Evolutionary conservation across 2,329 filamentous ascomycete species (phyloP).

Genomic region (Didymella exigua): DNA sequence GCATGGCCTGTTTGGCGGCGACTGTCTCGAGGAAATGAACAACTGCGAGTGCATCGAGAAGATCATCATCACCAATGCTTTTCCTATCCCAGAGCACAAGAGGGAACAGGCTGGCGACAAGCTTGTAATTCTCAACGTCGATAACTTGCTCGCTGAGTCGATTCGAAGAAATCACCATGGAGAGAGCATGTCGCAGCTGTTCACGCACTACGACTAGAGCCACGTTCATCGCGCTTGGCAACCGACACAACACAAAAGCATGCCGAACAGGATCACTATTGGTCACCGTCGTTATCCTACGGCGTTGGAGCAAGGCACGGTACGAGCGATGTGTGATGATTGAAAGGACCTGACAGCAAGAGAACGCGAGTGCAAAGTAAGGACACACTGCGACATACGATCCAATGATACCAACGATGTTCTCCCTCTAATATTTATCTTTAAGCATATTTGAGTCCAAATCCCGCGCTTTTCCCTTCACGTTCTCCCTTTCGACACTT

Average conservation of each 20-base stretch:
- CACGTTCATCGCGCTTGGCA: neutral
- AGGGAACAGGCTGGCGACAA: constrained; percentile 72
- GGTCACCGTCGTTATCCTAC: neutral
- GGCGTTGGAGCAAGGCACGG: neutral
- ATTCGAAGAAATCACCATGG: constrained; percentile 97
- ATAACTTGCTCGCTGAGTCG: constrained; percentile 84
- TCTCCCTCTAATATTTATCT: neutral
- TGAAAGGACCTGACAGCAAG: neutral
- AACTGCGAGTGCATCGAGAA: constrained; percentile 91
- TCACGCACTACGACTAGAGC: constrained; percentile 51
- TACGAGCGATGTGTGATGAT: neutral
- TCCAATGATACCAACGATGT: constrained; percentile 8
- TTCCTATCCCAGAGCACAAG: constrained; percentile 82
- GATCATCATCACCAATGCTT: constrained; percentile 96
- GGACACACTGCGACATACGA: constrained; percentile 1
- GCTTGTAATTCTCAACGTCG: constrained; percentile 86
- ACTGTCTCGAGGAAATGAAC: constrained; percentile 88
- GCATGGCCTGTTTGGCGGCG: constrained; percentile 89
- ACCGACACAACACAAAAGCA: neutral
- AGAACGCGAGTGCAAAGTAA: neutral
- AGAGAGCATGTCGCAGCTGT: constrained; percentile 70
- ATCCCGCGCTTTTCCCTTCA: too few species aligned
- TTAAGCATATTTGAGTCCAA: too few species aligned
- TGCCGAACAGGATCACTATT: neutral
- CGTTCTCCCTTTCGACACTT: too few species aligned